These are phyloP conservation scores for Phalaenopsis aphrodite DNA, from an alignment of 106 monocot genomes.

Conservation along the genomic window DNA sequence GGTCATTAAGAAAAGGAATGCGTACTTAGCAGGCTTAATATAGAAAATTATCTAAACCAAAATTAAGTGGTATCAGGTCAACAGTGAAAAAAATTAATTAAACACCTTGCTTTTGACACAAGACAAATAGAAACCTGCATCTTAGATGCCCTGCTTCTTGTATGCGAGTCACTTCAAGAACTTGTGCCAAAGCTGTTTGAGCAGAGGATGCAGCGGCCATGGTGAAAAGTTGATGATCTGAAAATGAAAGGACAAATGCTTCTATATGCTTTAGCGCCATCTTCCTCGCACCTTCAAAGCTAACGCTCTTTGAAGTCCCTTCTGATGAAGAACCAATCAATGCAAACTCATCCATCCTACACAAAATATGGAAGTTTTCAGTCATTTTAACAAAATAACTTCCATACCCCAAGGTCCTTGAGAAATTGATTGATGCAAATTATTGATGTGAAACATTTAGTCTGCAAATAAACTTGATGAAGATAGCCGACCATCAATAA, in stretches of 20 bases:
- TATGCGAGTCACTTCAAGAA: conserved; percentile 71
- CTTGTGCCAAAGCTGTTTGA: conserved; percentile 50
- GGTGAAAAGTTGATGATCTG: conserved; percentile 74
- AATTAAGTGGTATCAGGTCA: too few species aligned
- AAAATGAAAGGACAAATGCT: conserved; percentile 62
- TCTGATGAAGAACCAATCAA: conserved; percentile 70
- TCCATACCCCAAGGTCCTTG: too few species aligned
- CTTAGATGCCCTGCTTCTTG: conserved; percentile 97
- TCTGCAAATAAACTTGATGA: too few species aligned
- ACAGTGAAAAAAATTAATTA: too few species aligned
- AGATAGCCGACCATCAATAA: too few species aligned
- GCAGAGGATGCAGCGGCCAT: conserved; percentile 55
- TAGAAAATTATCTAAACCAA: too few species aligned
- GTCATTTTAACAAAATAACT: too few species aligned
- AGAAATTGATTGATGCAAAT: too few species aligned
- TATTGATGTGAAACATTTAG: too few species aligned
- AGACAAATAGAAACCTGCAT: conserved; percentile 64
- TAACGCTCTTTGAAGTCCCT: conserved; percentile 57
- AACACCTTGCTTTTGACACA: neutral
- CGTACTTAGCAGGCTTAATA: too few species aligned
- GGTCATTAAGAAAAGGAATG: too few species aligned
- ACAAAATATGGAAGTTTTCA: neutral
- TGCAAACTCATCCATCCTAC: conserved; percentile 82
- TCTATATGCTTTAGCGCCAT: conserved; percentile 94
- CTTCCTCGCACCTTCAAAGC: conserved; percentile 75